Evolutionary conservation across 2,329 filamentous ascomycete genomes (phyloP).

Genomic region (Decorospora gaudefroyi): DNA sequence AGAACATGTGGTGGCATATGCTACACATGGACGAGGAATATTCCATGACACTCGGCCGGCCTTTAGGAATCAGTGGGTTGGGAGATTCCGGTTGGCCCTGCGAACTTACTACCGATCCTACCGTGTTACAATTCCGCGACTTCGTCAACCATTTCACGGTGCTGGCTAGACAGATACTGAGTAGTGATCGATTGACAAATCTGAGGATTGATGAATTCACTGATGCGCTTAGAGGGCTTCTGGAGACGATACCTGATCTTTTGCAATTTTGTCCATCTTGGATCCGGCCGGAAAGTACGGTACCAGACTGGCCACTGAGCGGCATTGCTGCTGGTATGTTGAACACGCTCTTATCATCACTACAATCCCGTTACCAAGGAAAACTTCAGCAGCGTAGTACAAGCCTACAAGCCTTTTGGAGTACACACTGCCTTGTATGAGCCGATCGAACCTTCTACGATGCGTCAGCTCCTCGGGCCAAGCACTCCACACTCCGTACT

Average conservation of each 20-base stretch:
- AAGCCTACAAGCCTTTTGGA: no score
- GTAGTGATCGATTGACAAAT: slow-evolving; percentile 50
- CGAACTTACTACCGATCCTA: slow-evolving; percentile 52
- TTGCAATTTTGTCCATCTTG: slow-evolving; percentile 55
- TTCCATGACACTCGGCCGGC: slow-evolving; percentile 55
- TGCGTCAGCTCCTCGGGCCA: neutral
- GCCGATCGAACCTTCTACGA: neutral
- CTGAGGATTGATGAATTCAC: slow-evolving; percentile 55
- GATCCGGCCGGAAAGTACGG: slow-evolving; percentile 43
- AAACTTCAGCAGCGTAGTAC: no score
- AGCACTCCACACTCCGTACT: neutral
- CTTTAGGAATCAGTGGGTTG: slow-evolving; percentile 55
- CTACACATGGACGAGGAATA: slow-evolving; percentile 59
- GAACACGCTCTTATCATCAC: neutral
- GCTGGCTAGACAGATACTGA: slow-evolving; percentile 54
- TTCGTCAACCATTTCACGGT: slow-evolving; percentile 56
- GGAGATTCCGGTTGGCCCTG: slow-evolving; percentile 56
- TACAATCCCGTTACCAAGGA: neutral
- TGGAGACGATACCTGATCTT: slow-evolving; percentile 54
- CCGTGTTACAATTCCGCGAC: slow-evolving; percentile 51
- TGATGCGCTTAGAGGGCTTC: slow-evolving; percentile 50
- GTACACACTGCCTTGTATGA: no score
- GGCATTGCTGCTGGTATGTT: slow-evolving; percentile 53
- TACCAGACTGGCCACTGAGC: slow-evolving; percentile 55
- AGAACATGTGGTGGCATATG: slow-evolving; percentile 58